Base-by-base conservation (phyloP, 176 grass and related monocot genomes). In the Musa schizocarpa region DNA sequence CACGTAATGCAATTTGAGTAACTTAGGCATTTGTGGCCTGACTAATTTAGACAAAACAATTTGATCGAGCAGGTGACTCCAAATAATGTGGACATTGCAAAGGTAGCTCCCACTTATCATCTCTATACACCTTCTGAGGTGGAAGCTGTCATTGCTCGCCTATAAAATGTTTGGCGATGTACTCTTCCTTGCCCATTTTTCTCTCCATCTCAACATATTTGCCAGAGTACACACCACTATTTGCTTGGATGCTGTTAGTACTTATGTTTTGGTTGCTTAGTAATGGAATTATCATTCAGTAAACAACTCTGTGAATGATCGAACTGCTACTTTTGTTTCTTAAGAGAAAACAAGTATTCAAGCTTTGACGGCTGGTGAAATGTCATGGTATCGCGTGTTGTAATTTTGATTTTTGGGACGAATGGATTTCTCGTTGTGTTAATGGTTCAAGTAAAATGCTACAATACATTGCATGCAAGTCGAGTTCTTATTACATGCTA, bases 91-190 rank as follows among this genome's bases (percentile, higher is more conserved):
- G 68, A 70, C 68, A 70, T 70, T 50, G 68, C 68, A 50, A 70
- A 70, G 68, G 68, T 70, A n/a, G 34, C 68, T 12, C 68, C 68
- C 3, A 70, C 68, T 70, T 70, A 70, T 50, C 68, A 70, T 70
- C 43, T 70, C 17, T 70, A 70, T 43, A 51, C 68, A 52, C 68
- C 68, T 20, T 12, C 26, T 10, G 68, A 70, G 68, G 68, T 70
- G 11, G 25, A 70, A 70, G 43, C 17, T 20, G 68, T 70, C 17
- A 70, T 70, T 10, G 11, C 68, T 51, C 68, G 68, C 17, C 48
- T 70, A 1, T 70, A 43, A 70, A 50, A 34, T 25, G 63, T 65
- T 13, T 43, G 34, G 34, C 0, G 4, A 0, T 43, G 34, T 43
- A 43, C 34, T 4, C 34, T 5, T 43, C 34, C 34, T 43, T 43